Base-by-base conservation (phyloP, 768 basidiomycete genomes). In the Mycena epipterygia region DNA sequence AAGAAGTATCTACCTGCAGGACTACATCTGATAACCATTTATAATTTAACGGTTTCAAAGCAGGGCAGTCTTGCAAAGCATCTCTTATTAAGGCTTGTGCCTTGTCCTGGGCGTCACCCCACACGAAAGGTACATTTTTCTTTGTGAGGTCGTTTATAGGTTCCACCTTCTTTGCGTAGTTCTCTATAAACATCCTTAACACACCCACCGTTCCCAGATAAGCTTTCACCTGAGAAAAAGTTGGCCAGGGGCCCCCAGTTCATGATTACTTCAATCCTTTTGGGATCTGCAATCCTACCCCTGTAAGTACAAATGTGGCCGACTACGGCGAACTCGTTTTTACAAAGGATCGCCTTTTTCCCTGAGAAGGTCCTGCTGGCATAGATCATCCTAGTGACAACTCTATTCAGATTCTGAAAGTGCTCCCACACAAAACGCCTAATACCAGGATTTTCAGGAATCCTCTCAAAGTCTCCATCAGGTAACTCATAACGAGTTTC, bases 351-450 rank as follows among this genome's bases (percentile, higher is more conserved):
- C 1, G 51, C 33, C 7, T 63, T 63, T 1, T n/a, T 12, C 0
- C 62, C 62, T 9, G 49, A 63, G 6, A 63, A 52, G 5, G 62
- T 63, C 0, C 71, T 79, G 5, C 82, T 79, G 5, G 68, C 63
- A 42, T 74, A 69, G 25, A 75, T 78, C 5, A 85, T 74, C 2
- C 77, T 63, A 32, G 81, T 78, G 0, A 85, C 67, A 16, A 85
- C 70, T 4, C 80, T 67, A 58, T 86, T 81, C 27, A 83, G 59
- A 52, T 79, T 76, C 5, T 76, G 27, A 2, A 81, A 70, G 68
- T 85, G 83, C 70, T 84, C 81, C 81, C 81, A 84, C 1, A 83
- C 67, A 52, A 82, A 83, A 2, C 74, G 64, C 0, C 79, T 65
- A 27, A 82, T 80, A 3, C 73, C 69, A 3, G 74, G 74, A 58